A percentile compares a stretch with the other conserved stretches of the same genome.
phyloP scores from a whole-genome alignment of 208 protist genomes.

The Histomonas meleagridis region DNA sequence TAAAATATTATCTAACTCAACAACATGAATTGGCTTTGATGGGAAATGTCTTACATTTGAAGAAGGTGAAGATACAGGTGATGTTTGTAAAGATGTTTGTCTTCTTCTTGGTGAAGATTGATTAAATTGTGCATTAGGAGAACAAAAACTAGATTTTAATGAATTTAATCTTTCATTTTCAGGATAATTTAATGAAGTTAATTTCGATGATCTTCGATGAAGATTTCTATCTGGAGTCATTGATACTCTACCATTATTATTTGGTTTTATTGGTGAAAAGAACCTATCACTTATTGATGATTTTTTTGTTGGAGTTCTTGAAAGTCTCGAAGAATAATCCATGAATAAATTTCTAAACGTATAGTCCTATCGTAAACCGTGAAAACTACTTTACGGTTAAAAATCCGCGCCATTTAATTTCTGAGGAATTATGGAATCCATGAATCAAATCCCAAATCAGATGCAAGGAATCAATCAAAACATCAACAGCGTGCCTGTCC shows the following conservation, averaged over 20 bases:
- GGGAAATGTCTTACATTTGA: background rate
- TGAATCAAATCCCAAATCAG: no score
- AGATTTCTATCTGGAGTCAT: background rate
- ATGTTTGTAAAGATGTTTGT: background rate
- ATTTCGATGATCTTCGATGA: background rate
- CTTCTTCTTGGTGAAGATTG: background rate
- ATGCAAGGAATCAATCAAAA: no score
- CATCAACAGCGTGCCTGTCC: no score
- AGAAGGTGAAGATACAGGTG: background rate
- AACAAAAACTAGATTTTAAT: background rate
- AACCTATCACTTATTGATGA: background rate
- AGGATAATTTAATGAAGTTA: background rate
- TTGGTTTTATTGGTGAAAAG: background rate
- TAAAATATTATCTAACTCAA: background rate
- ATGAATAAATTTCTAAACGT: no score
- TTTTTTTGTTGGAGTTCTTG: background rate
- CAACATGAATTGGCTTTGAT: background rate
- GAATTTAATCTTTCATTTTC: background rate
- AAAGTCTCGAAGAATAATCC: background rate
- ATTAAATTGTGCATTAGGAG: background rate
- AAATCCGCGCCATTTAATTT: no score
- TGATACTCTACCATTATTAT: background rate
- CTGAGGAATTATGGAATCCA: no score
- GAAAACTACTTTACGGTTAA: no score
- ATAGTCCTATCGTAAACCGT: no score